A percentile compares a stretch with the other conserved stretches of the same genome.
Evolutionary conservation across 169 alveolate genomes (phyloP).

Genomic region (Plasmodium billcollinsi): DNA sequence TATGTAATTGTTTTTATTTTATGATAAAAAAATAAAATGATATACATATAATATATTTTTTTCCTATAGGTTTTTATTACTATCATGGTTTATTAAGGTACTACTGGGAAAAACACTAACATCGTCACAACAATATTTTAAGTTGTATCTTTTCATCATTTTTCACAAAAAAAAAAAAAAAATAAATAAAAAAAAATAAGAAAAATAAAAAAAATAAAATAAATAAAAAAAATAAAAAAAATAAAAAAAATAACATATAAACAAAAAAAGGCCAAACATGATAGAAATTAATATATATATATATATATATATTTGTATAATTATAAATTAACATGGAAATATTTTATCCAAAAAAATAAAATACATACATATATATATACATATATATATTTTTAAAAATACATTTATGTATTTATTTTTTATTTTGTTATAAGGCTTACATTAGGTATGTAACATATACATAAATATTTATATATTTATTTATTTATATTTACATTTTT

Average conservation of each 20-base stretch:
- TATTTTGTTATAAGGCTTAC: no score
- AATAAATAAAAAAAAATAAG: conserved; percentile 3
- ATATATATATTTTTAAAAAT: no score
- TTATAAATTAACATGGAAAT: no score
- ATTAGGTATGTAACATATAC: no score
- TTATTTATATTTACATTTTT: no score
- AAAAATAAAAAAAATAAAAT: not conserved
- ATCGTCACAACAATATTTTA: conserved; percentile 75
- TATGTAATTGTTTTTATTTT: no score
- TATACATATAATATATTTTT: not conserved
- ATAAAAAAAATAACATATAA: not conserved
- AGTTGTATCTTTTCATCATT: conserved; percentile 48
- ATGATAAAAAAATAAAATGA: no score
- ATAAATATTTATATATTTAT: no score
- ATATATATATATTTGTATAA: not conserved
- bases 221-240: conserved; percentile 21
- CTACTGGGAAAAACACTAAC: conserved; percentile 67
- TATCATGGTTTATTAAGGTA: conserved; percentile 13
- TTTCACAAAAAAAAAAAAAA: conserved; percentile 18
- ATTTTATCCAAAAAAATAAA: no score
- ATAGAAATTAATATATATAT: not conserved
- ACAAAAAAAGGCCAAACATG: no score
- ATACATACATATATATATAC: no score
- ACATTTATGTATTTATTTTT: no score
- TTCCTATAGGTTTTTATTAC: conserved; percentile 11